Percentiles rank a stretch among this genome's conserved stretches.
Evolutionary conservation across 345 rosid species (phyloP).

Genomic region (Hibiscus tridactylites): DNA sequence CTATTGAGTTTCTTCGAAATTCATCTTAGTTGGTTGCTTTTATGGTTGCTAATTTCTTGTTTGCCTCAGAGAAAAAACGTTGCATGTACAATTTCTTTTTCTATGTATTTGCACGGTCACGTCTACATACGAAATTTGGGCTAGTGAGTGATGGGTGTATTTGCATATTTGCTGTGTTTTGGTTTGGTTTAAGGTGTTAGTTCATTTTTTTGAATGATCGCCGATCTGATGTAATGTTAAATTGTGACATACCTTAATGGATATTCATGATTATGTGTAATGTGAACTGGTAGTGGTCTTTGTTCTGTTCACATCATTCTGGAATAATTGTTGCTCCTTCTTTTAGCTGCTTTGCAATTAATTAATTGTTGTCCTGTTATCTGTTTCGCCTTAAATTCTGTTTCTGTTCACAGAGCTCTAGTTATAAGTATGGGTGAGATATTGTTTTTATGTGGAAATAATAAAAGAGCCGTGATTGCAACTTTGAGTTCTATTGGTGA

Average conservation of each 20-base stretch:
- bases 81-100: background rate
- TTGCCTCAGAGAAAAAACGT: too few relatives aligned
- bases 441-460: conserved; percentile 74
- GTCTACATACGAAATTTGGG: background rate
- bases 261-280: background rate
- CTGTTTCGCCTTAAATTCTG: background rate
- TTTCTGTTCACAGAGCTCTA: conserved; percentile 49
- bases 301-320: background rate
- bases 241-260: background rate
- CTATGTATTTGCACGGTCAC: background rate
- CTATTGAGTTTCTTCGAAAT: too few relatives aligned
- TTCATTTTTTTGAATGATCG: background rate
- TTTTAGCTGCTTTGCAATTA: background rate
- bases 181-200: background rate
- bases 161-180: background rate
- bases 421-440: conserved; percentile 93
- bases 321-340: background rate
- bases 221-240: background rate
- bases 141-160: background rate
- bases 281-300: background rate
- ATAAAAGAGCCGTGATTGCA: conserved; percentile 61
- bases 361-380: background rate
- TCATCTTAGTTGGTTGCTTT: too few relatives aligned
- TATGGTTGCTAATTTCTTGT: too few relatives aligned
- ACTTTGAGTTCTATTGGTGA: conserved; percentile 31